Percentiles rank a stretch among this genome's conserved stretches.
Evolutionary conservation across 768 basidiomycete genomes (phyloP).

Genomic region (Boletus rubroflammeus): DNA sequence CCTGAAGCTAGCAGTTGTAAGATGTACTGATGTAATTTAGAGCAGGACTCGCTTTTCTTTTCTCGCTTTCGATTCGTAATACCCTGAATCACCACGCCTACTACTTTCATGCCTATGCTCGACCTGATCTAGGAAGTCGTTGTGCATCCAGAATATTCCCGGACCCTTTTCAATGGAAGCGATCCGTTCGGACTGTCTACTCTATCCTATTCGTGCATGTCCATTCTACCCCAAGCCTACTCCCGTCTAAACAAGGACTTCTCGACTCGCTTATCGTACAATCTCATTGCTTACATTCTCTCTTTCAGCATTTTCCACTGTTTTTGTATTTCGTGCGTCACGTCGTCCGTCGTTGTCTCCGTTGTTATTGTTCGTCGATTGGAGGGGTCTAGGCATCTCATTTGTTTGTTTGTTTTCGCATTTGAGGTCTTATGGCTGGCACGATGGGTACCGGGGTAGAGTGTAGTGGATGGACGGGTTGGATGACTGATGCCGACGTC

Average conservation of each 20-base stretch:
- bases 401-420: constrained; percentile 3
- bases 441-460: background rate
- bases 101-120: constrained; percentile 5
- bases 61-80: constrained; percentile 1
- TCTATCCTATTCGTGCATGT: constrained; percentile 23
- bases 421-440: background rate
- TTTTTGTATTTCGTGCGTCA: constrained; percentile 14
- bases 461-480: background rate
- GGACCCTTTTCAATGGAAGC: constrained; percentile 14
- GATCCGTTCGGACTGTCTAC: constrained; percentile 21
- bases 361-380: constrained; percentile 1
- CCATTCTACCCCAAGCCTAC: constrained; percentile 22
- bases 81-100: constrained; percentile 4
- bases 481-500: constrained; percentile 4
- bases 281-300: constrained; percentile 28
- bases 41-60: constrained; percentile 2
- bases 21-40: constrained; percentile 4
- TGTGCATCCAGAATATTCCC: constrained; percentile 27
- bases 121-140: constrained; percentile 24
- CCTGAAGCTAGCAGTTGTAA: background rate
- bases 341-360: constrained; percentile 7
- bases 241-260: constrained; percentile 22
- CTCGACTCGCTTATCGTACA: constrained; percentile 30
- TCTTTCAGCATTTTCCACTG: constrained; percentile 11
- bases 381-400: constrained; percentile 1